phyloP scores from a whole-genome alignment of 495 filamentous ascomycete genomes.

The Podospora anserina region DNA sequence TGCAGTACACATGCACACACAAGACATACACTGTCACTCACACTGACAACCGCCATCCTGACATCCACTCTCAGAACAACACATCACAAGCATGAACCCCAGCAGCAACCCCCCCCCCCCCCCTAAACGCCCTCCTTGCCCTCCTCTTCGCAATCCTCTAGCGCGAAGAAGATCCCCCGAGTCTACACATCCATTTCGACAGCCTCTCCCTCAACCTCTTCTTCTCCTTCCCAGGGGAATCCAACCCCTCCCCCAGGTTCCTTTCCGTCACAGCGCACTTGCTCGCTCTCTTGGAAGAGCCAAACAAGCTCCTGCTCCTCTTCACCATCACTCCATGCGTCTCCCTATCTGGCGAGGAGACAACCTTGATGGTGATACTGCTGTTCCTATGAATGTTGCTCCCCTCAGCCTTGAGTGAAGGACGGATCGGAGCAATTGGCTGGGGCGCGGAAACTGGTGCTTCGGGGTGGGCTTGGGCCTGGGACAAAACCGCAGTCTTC shows the following conservation, averaged over 20 bases:
- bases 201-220: background rate
- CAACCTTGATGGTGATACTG: slow-evolving; percentile 2
- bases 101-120: background rate
- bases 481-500: background rate
- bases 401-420: background rate
- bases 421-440: background rate
- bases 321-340: background rate
- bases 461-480: background rate
- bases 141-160: background rate
- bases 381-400: background rate
- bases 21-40: background rate
- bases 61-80: background rate
- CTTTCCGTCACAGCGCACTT: background rate
- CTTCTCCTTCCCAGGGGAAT: background rate
- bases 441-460: background rate
- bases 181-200: background rate
- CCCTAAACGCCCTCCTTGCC: background rate
- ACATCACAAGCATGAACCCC: background rate
- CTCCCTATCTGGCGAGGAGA: background rate
- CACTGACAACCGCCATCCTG: background rate
- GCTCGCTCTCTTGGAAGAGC: background rate
- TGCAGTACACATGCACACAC: background rate
- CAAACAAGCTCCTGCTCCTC: background rate
- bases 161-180: background rate
- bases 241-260: background rate